A percentile compares a stretch with the other conserved stretches of the same genome.
Evolutionary conservation across 2,329 filamentous ascomycete species (phyloP).

Genomic region (Metarhizium robertsii): DNA sequence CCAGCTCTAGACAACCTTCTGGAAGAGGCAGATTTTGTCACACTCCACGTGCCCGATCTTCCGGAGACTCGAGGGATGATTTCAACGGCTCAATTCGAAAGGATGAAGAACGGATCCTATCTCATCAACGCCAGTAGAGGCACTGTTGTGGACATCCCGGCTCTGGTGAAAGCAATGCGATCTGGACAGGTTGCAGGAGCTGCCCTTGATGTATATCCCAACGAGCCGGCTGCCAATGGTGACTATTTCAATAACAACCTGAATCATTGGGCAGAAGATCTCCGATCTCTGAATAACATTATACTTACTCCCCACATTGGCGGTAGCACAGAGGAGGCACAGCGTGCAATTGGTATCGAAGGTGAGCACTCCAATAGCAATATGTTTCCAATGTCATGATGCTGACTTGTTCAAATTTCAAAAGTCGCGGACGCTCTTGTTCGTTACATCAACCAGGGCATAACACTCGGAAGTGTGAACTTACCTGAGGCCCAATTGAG

Average conservation of each 20-base stretch:
- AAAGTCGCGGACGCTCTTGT: conserved; percentile 75
- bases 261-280: conserved; percentile 77
- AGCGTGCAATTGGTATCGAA: conserved; percentile 91
- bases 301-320: conserved; percentile 96
- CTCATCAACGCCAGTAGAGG: conserved; percentile 94
- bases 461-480: conserved; percentile 87
- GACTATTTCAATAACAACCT: conserved; percentile 84
- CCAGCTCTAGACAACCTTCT: conserved; percentile 68
- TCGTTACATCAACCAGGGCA: conserved; percentile 91
- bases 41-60: conserved; percentile 87
- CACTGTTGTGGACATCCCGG: conserved; percentile 87
- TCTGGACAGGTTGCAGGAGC: conserved; percentile 83
- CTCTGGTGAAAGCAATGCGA: conserved; percentile 79
- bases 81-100: conserved; percentile 62
- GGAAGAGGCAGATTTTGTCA: conserved; percentile 78
- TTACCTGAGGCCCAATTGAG: conserved; percentile 90
- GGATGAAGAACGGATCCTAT: conserved; percentile 91
- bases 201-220: conserved; percentile 92
- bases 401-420: background rate
- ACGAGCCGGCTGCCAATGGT: conserved; percentile 88
- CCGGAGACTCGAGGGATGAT: conserved; percentile 93
- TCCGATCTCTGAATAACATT: conserved; percentile 79
- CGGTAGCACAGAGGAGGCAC: conserved; percentile 94
- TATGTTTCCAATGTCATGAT: background rate
- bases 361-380: conserved; percentile 25